Evolutionary conservation across 2,329 filamentous ascomycete genomes (phyloP).

Genomic region (Helotiales sp.): DNA sequence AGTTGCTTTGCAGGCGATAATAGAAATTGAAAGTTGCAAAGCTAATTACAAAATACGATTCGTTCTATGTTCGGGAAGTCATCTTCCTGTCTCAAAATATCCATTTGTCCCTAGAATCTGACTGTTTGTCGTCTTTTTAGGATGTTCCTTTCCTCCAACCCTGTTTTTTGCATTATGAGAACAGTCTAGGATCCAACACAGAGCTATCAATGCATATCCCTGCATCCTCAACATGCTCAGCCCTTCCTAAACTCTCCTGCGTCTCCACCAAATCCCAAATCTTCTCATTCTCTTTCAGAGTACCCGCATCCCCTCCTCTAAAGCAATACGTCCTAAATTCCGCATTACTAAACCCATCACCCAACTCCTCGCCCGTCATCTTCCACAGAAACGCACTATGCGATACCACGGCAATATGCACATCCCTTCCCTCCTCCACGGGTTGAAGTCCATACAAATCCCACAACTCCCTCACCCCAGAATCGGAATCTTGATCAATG

Average conservation of each 20-base stretch:
- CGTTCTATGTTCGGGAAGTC: too few species aligned
- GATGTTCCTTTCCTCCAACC: not conserved
- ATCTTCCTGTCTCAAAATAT: too few species aligned
- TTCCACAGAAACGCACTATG: not conserved
- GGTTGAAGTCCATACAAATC: not conserved
- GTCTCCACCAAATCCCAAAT: slow-evolving; percentile 2
- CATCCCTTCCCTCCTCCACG: not conserved
- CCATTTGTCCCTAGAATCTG: too few species aligned
- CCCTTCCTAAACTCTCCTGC: not conserved
- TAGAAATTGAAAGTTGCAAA: too few species aligned
- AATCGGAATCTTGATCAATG: not conserved
- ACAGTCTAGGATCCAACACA: not conserved
- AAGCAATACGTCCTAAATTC: slow-evolving; percentile 2
- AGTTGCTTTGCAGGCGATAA: too few species aligned
- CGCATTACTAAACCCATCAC: not conserved
- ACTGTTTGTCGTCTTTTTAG: too few species aligned
- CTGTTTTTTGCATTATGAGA: not conserved
- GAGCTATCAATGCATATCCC: too few species aligned
- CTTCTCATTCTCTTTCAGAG: not conserved
- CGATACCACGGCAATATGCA: slow-evolving; percentile 3
- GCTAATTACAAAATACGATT: too few species aligned
- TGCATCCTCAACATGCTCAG: not conserved
- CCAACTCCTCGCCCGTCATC: not conserved
- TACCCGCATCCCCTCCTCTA: not conserved
- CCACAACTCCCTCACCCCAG: not conserved